These are phyloP conservation scores for Chaetomium globosum DNA, from an alignment of 2,329 filamentous ascomycete species.

Conservation along the genomic window DNA sequence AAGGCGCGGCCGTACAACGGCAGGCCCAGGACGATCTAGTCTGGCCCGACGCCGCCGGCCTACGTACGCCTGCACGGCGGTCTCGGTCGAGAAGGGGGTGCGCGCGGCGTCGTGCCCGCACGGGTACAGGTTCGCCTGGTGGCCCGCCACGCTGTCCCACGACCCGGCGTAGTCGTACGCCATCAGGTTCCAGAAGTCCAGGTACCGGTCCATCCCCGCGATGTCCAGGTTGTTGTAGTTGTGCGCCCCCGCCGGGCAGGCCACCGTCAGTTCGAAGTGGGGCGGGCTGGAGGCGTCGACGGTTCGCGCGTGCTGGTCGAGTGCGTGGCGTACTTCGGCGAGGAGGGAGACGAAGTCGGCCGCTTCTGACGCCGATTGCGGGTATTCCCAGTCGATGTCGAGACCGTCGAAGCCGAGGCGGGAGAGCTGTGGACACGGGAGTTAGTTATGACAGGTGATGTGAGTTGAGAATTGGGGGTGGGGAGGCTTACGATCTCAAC, in stretches of 20 bases:
- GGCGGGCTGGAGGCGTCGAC: constrained; percentile 45
- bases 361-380: constrained; percentile 58
- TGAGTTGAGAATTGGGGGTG: not conserved
- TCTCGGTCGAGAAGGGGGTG: constrained; percentile 78
- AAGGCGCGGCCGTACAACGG: constrained; percentile 90
- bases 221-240: constrained; percentile 67
- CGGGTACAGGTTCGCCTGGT: constrained; percentile 78
- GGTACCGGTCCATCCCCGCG: constrained; percentile 63
- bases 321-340: constrained; percentile 55
- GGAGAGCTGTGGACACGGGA: constrained; percentile 53
- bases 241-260: constrained; percentile 62
- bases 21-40: constrained; percentile 87
- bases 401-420: constrained; percentile 77
- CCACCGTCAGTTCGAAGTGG: constrained; percentile 67
- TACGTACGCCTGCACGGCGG: constrained; percentile 72
- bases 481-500: constrained; percentile 59
- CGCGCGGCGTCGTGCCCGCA: constrained; percentile 58
- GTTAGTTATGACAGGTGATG: not conserved
- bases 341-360: constrained; percentile 63
- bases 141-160: constrained; percentile 72
- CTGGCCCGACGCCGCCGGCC: constrained; percentile 62
- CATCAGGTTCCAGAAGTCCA: constrained; percentile 83
- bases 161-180: constrained; percentile 85
- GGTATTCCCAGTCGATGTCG: constrained; percentile 72
- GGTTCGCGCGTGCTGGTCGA: constrained; percentile 59